A percentile compares a stretch with the other conserved stretches of the same genome.
These are phyloP conservation scores for Mucor irregularis DNA, from an alignment of 371 early-diverging fungal species.

Conservation along the genomic window DNA sequence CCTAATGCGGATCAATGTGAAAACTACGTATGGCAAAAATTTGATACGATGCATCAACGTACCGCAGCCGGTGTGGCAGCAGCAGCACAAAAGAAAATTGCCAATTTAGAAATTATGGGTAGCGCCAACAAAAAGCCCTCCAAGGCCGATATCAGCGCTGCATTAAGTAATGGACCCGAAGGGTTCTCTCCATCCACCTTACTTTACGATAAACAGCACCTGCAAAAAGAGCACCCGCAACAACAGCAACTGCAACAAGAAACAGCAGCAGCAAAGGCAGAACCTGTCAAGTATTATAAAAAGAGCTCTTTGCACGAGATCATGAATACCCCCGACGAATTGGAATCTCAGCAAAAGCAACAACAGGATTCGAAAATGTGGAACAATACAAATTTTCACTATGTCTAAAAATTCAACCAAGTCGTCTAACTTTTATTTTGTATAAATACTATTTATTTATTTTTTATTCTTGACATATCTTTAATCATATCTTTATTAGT, in stretches of 20 bases:
- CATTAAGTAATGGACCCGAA: not conserved
- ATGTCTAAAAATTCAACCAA: no score
- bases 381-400: not conserved
- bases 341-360: not conserved
- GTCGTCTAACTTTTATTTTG: no score
- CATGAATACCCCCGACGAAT: not conserved
- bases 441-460: no score
- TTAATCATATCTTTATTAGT: no score
- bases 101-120: constrained; percentile 43
- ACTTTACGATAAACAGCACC: not conserved
- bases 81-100: constrained; percentile 42
- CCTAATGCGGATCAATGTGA: constrained; percentile 72
- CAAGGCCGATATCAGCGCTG: not conserved
- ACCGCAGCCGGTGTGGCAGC: constrained; percentile 52
- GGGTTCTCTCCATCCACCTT: not conserved
- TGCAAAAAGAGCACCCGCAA: no score
- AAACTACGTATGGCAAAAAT: constrained; percentile 71
- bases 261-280: not conserved
- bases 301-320: not conserved
- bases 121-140: constrained; percentile 32
- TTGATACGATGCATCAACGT: constrained; percentile 52
- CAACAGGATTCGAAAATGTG: not conserved
- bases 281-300: not conserved
- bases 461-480: no score
- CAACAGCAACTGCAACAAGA: no score